Evolutionary conservation across 2,329 filamentous ascomycete genomes (phyloP).

Genomic region (Mollisiaceae sp.): DNA sequence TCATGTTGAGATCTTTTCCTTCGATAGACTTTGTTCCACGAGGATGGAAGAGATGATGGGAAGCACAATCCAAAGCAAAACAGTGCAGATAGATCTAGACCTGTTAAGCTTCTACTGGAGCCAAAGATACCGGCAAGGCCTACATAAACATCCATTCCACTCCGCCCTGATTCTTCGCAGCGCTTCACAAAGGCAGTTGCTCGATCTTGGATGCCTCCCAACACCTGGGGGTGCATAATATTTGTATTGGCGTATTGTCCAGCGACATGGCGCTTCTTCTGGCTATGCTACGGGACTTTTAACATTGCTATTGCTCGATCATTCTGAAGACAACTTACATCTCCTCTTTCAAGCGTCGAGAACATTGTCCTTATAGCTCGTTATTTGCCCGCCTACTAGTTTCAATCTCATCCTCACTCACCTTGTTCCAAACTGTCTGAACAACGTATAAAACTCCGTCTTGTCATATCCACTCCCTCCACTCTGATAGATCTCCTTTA

Average conservation of each 20-base stretch:
- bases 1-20: constrained; percentile 63
- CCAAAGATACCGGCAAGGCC: background rate
- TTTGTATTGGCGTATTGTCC: constrained; percentile 74
- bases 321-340: constrained; percentile 27
- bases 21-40: constrained; percentile 66
- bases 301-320: background rate
- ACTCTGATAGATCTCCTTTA: constrained; percentile 68
- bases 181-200: constrained; percentile 60
- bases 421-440: constrained; percentile 62
- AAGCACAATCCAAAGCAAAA: constrained; percentile 72
- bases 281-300: constrained; percentile 56
- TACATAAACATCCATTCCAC: constrained; percentile 66
- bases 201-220: constrained; percentile 62
- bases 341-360: constrained; percentile 41
- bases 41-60: constrained; percentile 72
- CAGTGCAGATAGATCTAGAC: constrained; percentile 56
- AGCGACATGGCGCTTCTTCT: constrained; percentile 65
- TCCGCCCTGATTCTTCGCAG: constrained; percentile 52
- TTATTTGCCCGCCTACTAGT: constrained; percentile 2
- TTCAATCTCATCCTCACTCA: constrained; percentile 39
- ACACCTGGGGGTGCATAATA: constrained; percentile 59
- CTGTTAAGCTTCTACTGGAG: background rate
- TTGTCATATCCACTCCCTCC: constrained; percentile 69
- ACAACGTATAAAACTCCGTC: constrained; percentile 67
- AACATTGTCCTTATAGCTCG: constrained; percentile 44